Base-by-base conservation (phyloP, 75 land plant species). In the Selaginella tamariscina region DNA sequence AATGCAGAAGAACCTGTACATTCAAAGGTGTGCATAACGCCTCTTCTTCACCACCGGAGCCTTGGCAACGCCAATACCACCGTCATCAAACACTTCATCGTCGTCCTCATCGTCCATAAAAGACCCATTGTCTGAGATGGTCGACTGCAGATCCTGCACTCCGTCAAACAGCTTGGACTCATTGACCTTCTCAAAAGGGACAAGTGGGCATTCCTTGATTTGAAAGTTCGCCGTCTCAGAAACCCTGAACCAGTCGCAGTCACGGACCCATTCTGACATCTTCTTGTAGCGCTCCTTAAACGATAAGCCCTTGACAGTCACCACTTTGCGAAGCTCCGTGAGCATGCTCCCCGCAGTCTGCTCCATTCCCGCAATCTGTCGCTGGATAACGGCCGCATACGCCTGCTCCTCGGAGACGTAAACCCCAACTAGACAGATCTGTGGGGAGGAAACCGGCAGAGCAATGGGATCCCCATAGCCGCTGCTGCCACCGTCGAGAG, bases 101-200 rank as follows among this genome's bases (percentile, higher is more conserved):
- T 59, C 62, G 8, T 59, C 62, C 26, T 59, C 62, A n/a, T 59
- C 62, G 62, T 27, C 62, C 21, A 26, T 5, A 9, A 59, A 59
- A 21, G 62, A 59, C 26, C 62, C 62, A 59, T 59, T 27, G 24
- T 27, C 21, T 9, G 62, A 59, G 8, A 59, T 23, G 11, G 49
- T 15, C 21, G 62, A 59, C 26, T 59, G 62, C 18, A 59, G 62
- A 26, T 27, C 26, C 62, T 59, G 62, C n/a, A 59, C 26, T 5
- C 62, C 62, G 21, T 59, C 62, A n/a, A 59, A 59, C 18, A 59
- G 26, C 62, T 59, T 59, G 62, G 62, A 59, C 26, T 59, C 62
- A n/a, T 59, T 59, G 8, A 59, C 62, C 62, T 59, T 59, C 62
- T 59, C 62, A 59, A 59, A 59, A 5, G 62, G 62, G 8, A 59